Evolutionary conservation across 306 rosid genomes (phyloP).

Genomic region (Vigna reflexopilosa): DNA sequence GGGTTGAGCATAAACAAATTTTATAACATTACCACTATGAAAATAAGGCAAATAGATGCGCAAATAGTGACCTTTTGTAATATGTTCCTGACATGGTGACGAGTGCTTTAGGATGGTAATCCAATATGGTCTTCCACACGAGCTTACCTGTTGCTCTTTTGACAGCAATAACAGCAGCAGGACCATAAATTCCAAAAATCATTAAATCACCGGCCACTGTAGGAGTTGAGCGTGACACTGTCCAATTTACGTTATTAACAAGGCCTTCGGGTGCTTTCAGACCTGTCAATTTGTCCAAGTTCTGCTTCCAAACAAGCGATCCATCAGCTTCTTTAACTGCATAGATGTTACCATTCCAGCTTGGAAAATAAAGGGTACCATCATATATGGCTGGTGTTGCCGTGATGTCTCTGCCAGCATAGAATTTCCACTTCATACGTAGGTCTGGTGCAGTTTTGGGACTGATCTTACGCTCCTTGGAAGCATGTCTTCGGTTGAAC

Average conservation of each 20-base stretch:
- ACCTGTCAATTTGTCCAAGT: constrained; percentile 54
- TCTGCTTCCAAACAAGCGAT: constrained; percentile 48
- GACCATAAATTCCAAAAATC: constrained; percentile 58
- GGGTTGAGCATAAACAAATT: background rate
- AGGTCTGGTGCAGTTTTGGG: constrained; percentile 47
- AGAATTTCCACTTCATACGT: constrained; percentile 63
- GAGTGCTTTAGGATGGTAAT: constrained; percentile 41
- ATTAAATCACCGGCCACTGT: constrained; percentile 49
- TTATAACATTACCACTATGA: background rate
- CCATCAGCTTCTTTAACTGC: constrained; percentile 55
- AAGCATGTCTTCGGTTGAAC: constrained; percentile 64
- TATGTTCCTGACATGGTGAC: constrained; percentile 74
- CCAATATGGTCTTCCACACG: constrained; percentile 58
- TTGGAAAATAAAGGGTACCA: constrained; percentile 63
- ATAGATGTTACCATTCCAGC: constrained; percentile 75
- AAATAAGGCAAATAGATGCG: background rate
- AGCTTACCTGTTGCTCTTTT: constrained; percentile 54
- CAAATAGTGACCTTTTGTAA: constrained; percentile 50
- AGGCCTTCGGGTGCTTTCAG: constrained; percentile 52
- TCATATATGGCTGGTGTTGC: constrained; percentile 66
- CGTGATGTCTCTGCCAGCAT: constrained; percentile 60
- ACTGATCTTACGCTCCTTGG: constrained; percentile 62
- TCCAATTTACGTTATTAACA: constrained; percentile 48
- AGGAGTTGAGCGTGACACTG: constrained; percentile 64
- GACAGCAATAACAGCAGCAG: constrained; percentile 62